phyloP scores from a whole-genome alignment of 768 basidiomycete genomes.

The Mrakia hoshinonis region DNA sequence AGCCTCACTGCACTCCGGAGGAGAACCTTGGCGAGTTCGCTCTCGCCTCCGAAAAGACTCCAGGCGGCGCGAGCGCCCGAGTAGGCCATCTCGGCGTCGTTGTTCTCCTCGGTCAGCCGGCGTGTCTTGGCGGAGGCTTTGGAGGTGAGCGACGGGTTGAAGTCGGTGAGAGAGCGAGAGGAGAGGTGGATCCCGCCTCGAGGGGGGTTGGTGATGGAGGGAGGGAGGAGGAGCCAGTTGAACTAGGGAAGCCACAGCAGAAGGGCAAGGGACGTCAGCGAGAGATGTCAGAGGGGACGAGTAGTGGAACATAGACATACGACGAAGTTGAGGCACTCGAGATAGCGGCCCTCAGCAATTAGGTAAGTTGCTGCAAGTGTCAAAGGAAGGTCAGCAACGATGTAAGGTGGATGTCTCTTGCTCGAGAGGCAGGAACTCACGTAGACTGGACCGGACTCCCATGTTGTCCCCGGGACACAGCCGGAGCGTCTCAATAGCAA shows the following conservation, averaged over 20 bases:
- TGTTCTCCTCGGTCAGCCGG: slow-evolving; percentile 3
- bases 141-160: slow-evolving; percentile 4
- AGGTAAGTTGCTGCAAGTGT: not conserved
- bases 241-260: not conserved
- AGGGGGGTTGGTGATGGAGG: not conserved
- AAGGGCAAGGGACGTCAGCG: no score
- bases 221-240: slow-evolving; percentile 13
- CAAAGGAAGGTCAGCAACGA: not conserved
- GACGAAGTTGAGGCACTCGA: slow-evolving; percentile 19
- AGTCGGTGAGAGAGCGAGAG: slow-evolving; percentile 6
- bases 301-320: not conserved
- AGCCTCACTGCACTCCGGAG: not conserved
- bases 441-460: slow-evolving; percentile 10
- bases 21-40: not conserved
- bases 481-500: not conserved
- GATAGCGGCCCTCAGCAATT: not conserved
- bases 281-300: no score
- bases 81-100: slow-evolving; percentile 4
- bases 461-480: slow-evolving; percentile 17
- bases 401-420: not conserved
- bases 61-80: not conserved
- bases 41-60: slow-evolving; percentile 10
- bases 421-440: not conserved
- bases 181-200: slow-evolving; percentile 10
- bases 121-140: slow-evolving; percentile 5